Conservation (phyloP, 176 grass and related monocot species). For the Avena sativa region DNA sequence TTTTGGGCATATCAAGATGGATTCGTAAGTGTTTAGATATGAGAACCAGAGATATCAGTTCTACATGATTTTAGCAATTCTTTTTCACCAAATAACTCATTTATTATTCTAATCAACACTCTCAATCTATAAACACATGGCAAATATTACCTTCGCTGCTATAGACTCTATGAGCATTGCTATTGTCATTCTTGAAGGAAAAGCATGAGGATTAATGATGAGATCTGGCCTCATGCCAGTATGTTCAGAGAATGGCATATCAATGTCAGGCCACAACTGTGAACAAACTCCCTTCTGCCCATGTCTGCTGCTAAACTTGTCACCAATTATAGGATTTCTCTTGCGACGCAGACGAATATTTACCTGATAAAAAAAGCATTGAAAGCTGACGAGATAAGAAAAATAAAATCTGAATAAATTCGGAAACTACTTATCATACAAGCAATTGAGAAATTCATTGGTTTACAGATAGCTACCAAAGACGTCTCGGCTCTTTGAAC, state of each 20-base stretch:
- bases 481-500: neutral
- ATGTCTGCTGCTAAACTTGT: constrained; percentile 99
- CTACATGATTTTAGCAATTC: constrained; percentile 35
- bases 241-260: constrained; percentile 97
- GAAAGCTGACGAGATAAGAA: constrained; percentile 12
- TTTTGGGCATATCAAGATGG: neutral
- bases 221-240: constrained; percentile 97
- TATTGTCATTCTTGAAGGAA: constrained; percentile 99
- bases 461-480: constrained; percentile 13
- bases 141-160: constrained; percentile 80
- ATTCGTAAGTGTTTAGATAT: constrained; percentile 13
- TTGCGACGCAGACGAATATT: constrained; percentile 80
- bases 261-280: constrained; percentile 95
- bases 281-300: constrained; percentile 99
- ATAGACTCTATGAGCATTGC: constrained; percentile 98
- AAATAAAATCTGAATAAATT: neutral
- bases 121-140: constrained; percentile 35
- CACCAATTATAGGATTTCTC: constrained; percentile 93
- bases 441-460: constrained; percentile 15
- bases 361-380: constrained; percentile 56
- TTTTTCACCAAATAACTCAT: neutral
- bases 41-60: constrained; percentile 17
- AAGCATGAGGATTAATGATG: constrained; percentile 97
- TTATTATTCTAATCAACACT: constrained; percentile 23
- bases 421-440: constrained; percentile 9